Conservation (phyloP, 177 flowering plant species). For the Vitis hybrid region DNA sequence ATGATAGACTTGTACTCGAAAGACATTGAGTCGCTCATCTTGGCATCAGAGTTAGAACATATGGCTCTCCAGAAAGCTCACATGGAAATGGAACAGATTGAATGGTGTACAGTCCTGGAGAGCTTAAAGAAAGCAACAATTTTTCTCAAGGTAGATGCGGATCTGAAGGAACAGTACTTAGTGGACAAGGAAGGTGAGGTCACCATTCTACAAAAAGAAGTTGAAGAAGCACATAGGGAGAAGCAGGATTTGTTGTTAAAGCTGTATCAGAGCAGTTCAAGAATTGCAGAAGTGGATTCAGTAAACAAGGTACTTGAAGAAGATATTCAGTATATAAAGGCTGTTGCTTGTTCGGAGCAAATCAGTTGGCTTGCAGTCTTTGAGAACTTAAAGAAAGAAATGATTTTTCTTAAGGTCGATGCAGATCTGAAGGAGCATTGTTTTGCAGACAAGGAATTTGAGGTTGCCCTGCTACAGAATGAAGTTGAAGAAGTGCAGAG, state of each 20-base stretch:
- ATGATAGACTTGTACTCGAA: slow-evolving; percentile 39
- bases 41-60: slow-evolving; percentile 55
- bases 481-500: slow-evolving; percentile 27
- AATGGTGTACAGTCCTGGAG: slow-evolving; percentile 31
- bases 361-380: slow-evolving; percentile 19
- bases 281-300: slow-evolving; percentile 25
- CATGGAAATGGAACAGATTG: slow-evolving; percentile 15
- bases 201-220: slow-evolving; percentile 29
- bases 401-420: slow-evolving; percentile 45
- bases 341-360: slow-evolving; percentile 26
- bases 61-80: slow-evolving; percentile 31
- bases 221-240: slow-evolving; percentile 24
- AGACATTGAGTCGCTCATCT: slow-evolving; percentile 57
- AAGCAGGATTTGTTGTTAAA: slow-evolving; percentile 26
- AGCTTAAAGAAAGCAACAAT: slow-evolving; percentile 43
- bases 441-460: slow-evolving; percentile 34
- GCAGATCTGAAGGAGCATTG: slow-evolving; percentile 38
- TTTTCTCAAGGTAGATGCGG: slow-evolving; percentile 41
- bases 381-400: slow-evolving; percentile 45
- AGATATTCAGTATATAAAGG: slow-evolving; percentile 36
- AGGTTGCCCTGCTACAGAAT: slow-evolving; percentile 31
- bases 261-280: slow-evolving; percentile 25
- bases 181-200: slow-evolving; percentile 38
- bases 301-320: slow-evolving; percentile 28
- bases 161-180: slow-evolving; percentile 37